Conservation (phyloP, 306 rosid species). For the Citrullus amarus region DNA sequence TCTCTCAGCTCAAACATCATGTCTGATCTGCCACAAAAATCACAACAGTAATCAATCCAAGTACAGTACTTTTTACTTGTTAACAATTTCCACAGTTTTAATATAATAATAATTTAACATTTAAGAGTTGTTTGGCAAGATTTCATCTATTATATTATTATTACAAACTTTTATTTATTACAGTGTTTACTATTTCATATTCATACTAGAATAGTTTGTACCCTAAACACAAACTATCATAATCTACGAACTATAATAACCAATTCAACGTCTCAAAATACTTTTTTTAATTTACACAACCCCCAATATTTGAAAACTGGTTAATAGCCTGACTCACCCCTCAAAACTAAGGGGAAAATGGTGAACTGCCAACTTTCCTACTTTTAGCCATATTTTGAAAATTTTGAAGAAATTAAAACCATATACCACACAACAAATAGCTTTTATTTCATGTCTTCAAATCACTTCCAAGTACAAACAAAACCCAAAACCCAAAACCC, state of each 20-base stretch:
- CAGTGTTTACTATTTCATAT: too few relatives aligned
- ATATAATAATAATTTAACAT: background rate
- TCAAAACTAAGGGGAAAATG: background rate
- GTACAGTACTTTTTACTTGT: background rate
- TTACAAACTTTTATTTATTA: too few relatives aligned
- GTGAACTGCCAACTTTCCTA: background rate
- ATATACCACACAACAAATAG: background rate
- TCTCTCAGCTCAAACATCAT: conserved; percentile 1
- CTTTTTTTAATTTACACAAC: background rate
- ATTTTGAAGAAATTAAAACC: too few relatives aligned
- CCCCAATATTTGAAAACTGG: background rate
- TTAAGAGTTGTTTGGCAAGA: background rate
- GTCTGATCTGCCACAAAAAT: conserved; percentile 5
- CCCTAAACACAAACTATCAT: too few relatives aligned
- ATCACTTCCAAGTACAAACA: background rate
- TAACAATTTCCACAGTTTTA: background rate
- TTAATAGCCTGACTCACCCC: background rate
- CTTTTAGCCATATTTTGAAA: background rate
- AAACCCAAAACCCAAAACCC: background rate
- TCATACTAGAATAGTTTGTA: too few relatives aligned
- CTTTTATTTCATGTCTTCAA: background rate
- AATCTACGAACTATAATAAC: too few relatives aligned
- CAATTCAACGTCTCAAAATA: too few relatives aligned
- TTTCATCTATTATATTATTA: too few relatives aligned
- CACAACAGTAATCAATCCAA: conserved; percentile 1